Conservation (phyloP, 2,329 filamentous ascomycete genomes). For the Apiospora arundinis region DNA sequence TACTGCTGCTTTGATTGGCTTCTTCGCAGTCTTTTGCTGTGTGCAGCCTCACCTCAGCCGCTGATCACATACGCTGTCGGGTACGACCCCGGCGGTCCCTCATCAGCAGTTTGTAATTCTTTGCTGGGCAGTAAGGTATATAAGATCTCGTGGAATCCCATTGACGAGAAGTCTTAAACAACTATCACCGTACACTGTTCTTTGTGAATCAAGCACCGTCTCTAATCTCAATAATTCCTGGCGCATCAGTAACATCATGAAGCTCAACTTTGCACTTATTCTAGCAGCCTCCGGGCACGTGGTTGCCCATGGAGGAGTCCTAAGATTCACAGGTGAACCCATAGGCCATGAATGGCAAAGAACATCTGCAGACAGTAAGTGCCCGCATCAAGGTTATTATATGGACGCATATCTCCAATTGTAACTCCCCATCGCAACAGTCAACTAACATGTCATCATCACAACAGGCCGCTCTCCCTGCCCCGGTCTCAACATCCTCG, state of each 20-base stretch:
- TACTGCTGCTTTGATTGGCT: background rate
- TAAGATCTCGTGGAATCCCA: background rate
- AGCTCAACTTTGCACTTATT: background rate
- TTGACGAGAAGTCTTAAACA: background rate
- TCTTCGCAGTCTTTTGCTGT: background rate
- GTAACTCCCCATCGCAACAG: background rate
- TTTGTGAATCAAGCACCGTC: background rate
- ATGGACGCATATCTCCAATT: background rate
- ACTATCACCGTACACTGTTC: background rate
- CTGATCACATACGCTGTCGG: no score
- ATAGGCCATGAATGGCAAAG: background rate
- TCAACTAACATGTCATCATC: background rate
- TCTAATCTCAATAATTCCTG: background rate
- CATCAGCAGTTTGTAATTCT: background rate
- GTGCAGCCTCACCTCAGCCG: background rate
- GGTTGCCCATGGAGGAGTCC: background rate
- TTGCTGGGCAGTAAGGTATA: no score
- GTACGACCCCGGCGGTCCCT: background rate
- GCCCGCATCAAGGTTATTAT: background rate
- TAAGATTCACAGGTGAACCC: background rate
- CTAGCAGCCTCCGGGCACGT: background rate
- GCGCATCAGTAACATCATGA: background rate
- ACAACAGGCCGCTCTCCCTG: constrained; percentile 42
- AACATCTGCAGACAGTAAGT: background rate
- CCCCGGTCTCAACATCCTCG: constrained; percentile 57